phyloP scores from a whole-genome alignment of 2,329 filamentous ascomycete species.

The Fusarium globosum region DNA sequence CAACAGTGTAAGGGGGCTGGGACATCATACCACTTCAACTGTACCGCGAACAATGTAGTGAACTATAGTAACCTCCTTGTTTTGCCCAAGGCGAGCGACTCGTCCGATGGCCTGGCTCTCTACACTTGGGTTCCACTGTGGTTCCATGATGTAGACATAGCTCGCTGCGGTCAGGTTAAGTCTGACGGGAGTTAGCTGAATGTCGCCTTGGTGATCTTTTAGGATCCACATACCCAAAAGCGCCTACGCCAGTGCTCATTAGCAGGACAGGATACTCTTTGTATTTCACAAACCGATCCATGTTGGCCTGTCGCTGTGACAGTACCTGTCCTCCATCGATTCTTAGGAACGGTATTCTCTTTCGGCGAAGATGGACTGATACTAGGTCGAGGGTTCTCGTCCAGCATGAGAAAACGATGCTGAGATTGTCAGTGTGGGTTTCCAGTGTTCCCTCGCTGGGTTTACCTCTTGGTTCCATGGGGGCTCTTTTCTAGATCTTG shows the following conservation, averaged over 20 bases:
- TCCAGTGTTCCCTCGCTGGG: too few species aligned
- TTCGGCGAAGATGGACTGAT: background rate
- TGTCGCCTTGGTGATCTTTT: background rate
- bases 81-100: background rate
- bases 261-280: background rate
- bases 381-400: background rate
- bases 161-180: background rate
- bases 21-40: background rate
- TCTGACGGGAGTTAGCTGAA: background rate
- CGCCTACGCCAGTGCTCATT: background rate
- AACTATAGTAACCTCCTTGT: background rate
- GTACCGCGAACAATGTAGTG: background rate
- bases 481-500: too few species aligned
- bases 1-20: too few species aligned
- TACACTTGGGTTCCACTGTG: background rate
- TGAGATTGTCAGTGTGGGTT: background rate
- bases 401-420: background rate
- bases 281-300: background rate
- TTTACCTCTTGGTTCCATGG: too few species aligned
- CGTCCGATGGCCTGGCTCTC: fast-evolving
- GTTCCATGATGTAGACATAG: background rate
- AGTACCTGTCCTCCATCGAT: background rate
- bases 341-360: background rate
- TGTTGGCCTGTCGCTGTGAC: background rate
- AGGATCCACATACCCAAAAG: fast-evolving